Evolutionary conservation across 352 stramenopile genomes (phyloP), one percentile per base, ranked within the genome.

Genomic region (Aphanomyces euteiches): DNA sequence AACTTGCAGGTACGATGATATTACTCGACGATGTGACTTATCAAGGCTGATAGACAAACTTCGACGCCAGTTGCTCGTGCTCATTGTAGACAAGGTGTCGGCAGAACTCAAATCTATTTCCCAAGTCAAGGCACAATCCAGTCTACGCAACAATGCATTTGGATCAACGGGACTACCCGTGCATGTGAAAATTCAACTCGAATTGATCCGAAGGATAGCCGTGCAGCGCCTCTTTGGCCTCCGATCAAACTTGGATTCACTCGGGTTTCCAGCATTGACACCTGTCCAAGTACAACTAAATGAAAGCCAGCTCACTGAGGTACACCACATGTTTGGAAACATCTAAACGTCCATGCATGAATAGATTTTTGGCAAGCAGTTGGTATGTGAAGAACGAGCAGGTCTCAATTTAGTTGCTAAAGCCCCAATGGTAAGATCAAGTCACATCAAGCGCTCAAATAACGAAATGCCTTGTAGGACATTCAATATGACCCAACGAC

Each of bases 341-440:
- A 84, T 4, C 76, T 88, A n/a, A 69, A 77, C 4, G 74, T 90
- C 5, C 17, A 8, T 56, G 7, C 3, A 17, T 13, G 12, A 66
- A 5, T 78, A 88, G n/a, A 28, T 93, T 21, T 93, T 93, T 73
- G 86, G 84, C 36, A 85, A 77, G 50, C 74, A 77, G 15, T 67
- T 93, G 7, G 80, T 65, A 28, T 83, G 89, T 21, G 84, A 93
- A 79, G 86, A 93, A 54, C 86, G 86, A 7, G 73, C 83, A 3
- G 84, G 86, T 1, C 66, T 90, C 3, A 86, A 88, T 59, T 78
- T 88, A 41, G 81, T 90, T 15, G 86, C 77, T 0, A 64, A 65
- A 0, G 76, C 77, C 37, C 84, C 84, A 0, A 91, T 93, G 79
- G 85, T 93, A 78, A 34, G 82, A 76, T 13, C 5, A 19, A 13